Base-by-base conservation (phyloP, 2,329 filamentous ascomycete genomes). In the Calonectria ilicicola region DNA sequence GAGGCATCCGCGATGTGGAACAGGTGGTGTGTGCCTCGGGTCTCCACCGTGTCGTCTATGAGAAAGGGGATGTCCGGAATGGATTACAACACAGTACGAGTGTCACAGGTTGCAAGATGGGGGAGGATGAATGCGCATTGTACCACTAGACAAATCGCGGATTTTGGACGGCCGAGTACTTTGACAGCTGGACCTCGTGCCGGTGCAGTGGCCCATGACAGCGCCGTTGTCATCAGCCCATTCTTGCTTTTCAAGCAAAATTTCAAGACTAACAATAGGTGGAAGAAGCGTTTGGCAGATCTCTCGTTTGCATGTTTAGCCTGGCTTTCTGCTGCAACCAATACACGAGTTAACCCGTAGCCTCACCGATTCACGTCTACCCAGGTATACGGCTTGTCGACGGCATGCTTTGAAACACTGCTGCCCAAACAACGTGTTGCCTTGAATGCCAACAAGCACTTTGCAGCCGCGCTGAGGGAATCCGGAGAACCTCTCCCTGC, bases 401-500 rank as follows among this genome's bases (percentile, higher is more conserved):
- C 19, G 58, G 40, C 17, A 15, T 42, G 27, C 38, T 63, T 65
- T 21, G 15, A 46, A 49, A 35, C 27, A 49, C 60, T 38, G 46
- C 44, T 35, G 47, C 49, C 51, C 49, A 67, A 70, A 66, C 51
- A 21, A 60, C 51, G 42, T 64, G 64, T 63, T 46, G 49, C 47
- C 62, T 53, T 47, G 26, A 40, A 69, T 53, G 60, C 49, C 67
- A 70, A 38, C 67, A 32, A 56, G 42, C 49, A 14, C 49, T 65
- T 60, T 23, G 49, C 69, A 75, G 67, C 65, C 58, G 67, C 38
- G 60, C 65, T 60, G 68, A 78, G 67, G 67, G 75, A 75, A 72
- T 76, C 74, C 72, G 70, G 72, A 78, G 76, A 67, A 69, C 69
- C 53, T 60, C 53, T 74, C 76, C 75, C 78, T 76, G 75, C 64